Evolutionary conservation across 179 eudicot species (phyloP).

Genomic region (Actinidia arguta): DNA sequence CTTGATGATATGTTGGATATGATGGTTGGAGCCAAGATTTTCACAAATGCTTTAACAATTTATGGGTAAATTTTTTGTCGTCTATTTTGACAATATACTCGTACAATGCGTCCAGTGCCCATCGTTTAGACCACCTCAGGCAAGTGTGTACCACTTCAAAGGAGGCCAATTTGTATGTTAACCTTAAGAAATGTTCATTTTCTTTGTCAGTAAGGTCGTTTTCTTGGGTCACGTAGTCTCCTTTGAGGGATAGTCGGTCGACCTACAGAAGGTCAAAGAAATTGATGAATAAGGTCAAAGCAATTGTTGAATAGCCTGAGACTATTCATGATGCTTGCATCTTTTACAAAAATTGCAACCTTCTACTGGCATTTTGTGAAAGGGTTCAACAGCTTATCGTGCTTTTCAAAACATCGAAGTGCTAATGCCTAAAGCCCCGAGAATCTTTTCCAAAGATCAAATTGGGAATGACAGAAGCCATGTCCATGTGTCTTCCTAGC

Average conservation of each 20-base stretch:
- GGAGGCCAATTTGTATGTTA: background rate
- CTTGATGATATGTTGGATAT: background rate
- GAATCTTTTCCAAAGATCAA: too few relatives aligned
- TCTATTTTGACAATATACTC: background rate
- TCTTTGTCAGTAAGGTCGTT: background rate
- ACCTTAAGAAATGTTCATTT: background rate
- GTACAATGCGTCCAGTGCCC: background rate
- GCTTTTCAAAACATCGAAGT: too few relatives aligned
- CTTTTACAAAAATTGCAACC: background rate
- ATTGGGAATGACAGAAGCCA: too few relatives aligned
- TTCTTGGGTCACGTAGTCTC: background rate
- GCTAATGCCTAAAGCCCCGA: too few relatives aligned
- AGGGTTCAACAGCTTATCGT: too few relatives aligned
- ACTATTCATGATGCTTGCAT: background rate
- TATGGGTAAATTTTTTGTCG: too few relatives aligned
- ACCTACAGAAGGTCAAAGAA: background rate
- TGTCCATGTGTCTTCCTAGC: too few relatives aligned
- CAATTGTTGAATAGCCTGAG: too few relatives aligned
- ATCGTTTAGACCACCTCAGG: background rate
- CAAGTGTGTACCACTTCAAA: background rate
- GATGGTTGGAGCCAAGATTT: background rate
- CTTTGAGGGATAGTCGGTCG: background rate
- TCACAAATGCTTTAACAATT: too few relatives aligned
- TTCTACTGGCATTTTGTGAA: too few relatives aligned
- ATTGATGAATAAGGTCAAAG: too few relatives aligned